A percentile compares a stretch with the other conserved stretches of the same genome.
These are phyloP conservation scores for Alternaria triticimaculans DNA, from an alignment of 2,329 filamentous ascomycete species.

Conservation along the genomic window DNA sequence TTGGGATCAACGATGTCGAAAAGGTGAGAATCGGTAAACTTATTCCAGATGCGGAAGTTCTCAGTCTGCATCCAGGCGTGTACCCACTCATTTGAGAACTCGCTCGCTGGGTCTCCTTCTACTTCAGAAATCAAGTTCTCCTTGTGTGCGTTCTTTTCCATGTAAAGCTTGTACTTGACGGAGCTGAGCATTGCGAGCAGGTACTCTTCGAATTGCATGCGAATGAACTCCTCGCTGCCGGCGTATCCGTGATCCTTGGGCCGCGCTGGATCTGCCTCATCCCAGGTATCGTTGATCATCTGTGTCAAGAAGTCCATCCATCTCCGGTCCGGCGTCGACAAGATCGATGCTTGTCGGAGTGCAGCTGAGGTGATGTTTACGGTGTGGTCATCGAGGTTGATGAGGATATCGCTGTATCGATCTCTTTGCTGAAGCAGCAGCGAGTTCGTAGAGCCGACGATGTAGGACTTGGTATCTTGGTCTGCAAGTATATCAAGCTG, in stretches of 20 bases:
- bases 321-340: constrained; percentile 85
- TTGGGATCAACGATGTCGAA: constrained; percentile 94
- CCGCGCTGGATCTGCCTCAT: constrained; percentile 82
- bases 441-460: constrained; percentile 96
- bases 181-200: constrained; percentile 85
- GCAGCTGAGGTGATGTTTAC: constrained; percentile 84
- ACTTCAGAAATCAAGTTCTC: constrained; percentile 66
- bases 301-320: constrained; percentile 98
- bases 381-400: constrained; percentile 90
- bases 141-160: constrained; percentile 56
- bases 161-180: constrained; percentile 78
- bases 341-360: constrained; percentile 73
- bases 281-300: constrained; percentile 95
- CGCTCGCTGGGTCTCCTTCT: constrained; percentile 82
- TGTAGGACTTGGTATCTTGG: constrained; percentile 93
- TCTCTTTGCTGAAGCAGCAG: constrained; percentile 92
- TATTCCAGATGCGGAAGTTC: constrained; percentile 89
- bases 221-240: constrained; percentile 96
- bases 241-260: constrained; percentile 96
- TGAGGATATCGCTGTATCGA: constrained; percentile 92
- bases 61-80: constrained; percentile 87
- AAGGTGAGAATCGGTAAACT: constrained; percentile 75
- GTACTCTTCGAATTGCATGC: constrained; percentile 97
- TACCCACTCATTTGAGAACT: constrained; percentile 86
- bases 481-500: constrained; percentile 94